phyloP scores from a whole-genome alignment of 352 stramenopile species.

The Hyaloperonospora arabidopsidis region DNA sequence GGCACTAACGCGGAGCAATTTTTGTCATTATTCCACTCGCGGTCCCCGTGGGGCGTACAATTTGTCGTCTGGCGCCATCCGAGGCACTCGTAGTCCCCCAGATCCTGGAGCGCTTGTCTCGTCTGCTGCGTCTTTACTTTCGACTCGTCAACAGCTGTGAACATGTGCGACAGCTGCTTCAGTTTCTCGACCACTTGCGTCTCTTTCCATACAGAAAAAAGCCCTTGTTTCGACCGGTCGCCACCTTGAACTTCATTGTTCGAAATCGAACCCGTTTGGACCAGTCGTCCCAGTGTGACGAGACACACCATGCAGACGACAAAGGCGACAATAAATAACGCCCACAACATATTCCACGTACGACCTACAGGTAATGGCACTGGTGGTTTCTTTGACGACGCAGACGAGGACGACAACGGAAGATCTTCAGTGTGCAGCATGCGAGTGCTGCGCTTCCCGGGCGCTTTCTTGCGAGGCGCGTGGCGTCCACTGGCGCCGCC shows the following conservation, averaged over 20 bases:
- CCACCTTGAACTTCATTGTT: conserved; percentile 37
- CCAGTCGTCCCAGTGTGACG: conserved; percentile 36
- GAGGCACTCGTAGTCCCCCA: conserved; percentile 51
- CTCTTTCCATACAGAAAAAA: conserved; percentile 36
- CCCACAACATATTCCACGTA: conserved; percentile 40
- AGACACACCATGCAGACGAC: conserved; percentile 48
- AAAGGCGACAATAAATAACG: conserved; percentile 38
- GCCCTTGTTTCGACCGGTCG: conserved; percentile 8
- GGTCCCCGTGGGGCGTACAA: conserved; percentile 35
- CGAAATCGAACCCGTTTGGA: conserved; percentile 35
- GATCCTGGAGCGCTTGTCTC: conserved; percentile 20
- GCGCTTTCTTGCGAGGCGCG: conserved; percentile 28
- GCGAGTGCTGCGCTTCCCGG: conserved; percentile 26
- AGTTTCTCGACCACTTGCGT: conserved; percentile 38
- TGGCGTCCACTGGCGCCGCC: conserved; percentile 19
- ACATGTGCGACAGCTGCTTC: conserved; percentile 35
- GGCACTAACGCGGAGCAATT: conserved; percentile 33
- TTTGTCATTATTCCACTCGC: conserved; percentile 32
- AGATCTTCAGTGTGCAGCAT: conserved; percentile 25
- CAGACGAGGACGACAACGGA: too few relatives aligned
- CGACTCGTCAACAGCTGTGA: conserved; percentile 23
- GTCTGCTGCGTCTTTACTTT: conserved; percentile 20
- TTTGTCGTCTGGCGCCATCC: conserved; percentile 46
- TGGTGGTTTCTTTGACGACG: conserved; percentile 7
- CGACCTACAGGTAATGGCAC: conserved; percentile 17